A percentile compares a stretch with the other conserved stretches of the same genome.
Evolutionary conservation across 768 basidiomycete species (phyloP).

Genomic region (Erythrobasidium yunnanense): DNA sequence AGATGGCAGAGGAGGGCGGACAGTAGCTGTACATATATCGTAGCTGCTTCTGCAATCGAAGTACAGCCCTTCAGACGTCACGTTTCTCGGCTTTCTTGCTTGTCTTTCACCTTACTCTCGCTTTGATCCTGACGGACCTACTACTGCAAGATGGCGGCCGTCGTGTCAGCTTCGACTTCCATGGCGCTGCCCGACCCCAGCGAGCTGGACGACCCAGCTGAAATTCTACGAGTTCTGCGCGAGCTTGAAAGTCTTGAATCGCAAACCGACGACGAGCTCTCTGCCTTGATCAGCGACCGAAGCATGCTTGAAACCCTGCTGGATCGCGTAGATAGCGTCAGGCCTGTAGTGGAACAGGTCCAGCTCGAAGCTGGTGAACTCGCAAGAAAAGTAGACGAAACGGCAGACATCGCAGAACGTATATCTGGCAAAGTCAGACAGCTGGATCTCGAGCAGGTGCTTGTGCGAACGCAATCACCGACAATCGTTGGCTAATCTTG

Average conservation of each 20-base stretch:
- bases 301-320: conserved; percentile 17
- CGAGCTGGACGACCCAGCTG: conserved; percentile 4
- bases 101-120: too few species aligned
- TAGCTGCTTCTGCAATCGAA: too few species aligned
- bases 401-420: conserved; percentile 51
- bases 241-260: conserved; percentile 23
- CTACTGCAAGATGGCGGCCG: too few species aligned
- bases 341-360: conserved; percentile 28
- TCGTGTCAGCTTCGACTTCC: background rate
- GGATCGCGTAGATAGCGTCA: conserved; percentile 27
- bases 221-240: conserved; percentile 17
- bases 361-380: conserved; percentile 27
- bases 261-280: conserved; percentile 17
- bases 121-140: too few species aligned
- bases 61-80: too few species aligned
- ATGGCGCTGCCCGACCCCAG: background rate
- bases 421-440: conserved; percentile 82
- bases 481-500: too few species aligned
- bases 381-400: conserved; percentile 22
- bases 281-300: conserved; percentile 9
- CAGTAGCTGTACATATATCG: background rate
- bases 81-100: too few species aligned
- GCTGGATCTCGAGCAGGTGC: conserved; percentile 82
- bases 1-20: conserved; percentile 11
- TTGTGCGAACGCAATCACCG: too few species aligned